These are phyloP conservation scores for Anthracocystis walkeri DNA, from an alignment of 1,284 basidiomycete species.

Conservation along the genomic window DNA sequence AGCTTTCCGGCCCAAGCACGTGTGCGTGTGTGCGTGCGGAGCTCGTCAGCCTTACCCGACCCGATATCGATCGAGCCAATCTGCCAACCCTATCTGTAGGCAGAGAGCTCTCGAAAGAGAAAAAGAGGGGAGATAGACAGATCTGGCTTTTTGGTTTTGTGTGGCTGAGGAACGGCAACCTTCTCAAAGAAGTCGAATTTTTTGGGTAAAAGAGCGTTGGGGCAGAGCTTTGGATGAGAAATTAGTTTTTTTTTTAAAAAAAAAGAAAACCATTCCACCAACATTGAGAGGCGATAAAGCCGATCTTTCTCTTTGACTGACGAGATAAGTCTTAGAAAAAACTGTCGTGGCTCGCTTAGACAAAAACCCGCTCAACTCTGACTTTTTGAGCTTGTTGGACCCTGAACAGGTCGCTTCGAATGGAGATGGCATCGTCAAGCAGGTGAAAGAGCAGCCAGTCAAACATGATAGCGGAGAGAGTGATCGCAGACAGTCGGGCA, in stretches of 20 bases:
- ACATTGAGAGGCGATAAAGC: constrained; percentile 15
- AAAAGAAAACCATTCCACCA: neutral
- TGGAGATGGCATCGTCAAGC: neutral
- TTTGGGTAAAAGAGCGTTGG: constrained; percentile 18
- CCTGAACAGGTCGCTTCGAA: constrained; percentile 1
- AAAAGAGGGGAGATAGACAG: neutral
- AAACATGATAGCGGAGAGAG: no score
- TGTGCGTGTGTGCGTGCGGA: neutral
- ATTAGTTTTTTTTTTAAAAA: neutral
- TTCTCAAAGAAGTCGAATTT: constrained; percentile 6
- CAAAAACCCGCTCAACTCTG: neutral
- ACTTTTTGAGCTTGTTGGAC: constrained; percentile 6
- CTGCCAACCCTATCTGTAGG: no score
- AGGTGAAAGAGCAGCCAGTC: neutral
- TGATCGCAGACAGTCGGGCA: no score
- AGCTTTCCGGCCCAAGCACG: neutral
- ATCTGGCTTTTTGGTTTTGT: neutral
- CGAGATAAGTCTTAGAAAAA: neutral
- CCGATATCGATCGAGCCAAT: constrained; percentile 14
- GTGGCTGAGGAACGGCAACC: neutral
- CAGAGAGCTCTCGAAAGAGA: no score
- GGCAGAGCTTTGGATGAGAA: neutral
- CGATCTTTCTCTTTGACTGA: neutral
- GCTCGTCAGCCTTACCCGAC: neutral
- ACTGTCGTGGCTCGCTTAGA: constrained; percentile 2